Base-by-base conservation (phyloP, 2,329 filamentous ascomycete genomes). In the Colletotrichum gloeosporioides region DNA sequence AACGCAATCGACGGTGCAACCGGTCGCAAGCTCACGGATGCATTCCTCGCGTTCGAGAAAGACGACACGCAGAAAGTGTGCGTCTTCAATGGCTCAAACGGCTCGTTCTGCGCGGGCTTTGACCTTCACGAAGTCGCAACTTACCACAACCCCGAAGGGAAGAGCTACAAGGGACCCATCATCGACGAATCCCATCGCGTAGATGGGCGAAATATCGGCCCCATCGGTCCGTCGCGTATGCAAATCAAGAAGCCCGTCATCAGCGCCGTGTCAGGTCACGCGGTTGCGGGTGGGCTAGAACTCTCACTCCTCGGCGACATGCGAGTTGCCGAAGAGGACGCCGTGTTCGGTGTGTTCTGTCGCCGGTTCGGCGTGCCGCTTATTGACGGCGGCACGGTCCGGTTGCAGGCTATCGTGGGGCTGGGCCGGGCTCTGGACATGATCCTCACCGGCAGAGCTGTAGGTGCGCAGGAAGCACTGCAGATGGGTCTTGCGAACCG, bases 301-400 rank as follows among this genome's bases (percentile, higher is more conserved):
- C 80, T 90, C 10, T 87, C 86, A 59, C 84, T 92, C 0, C 79
- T 92, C 1, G 90, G 84, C 0, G 90, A 92, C 78, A 83, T 92
- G 69, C 86, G 90, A 2, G 84, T 92, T 1, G 88, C 86, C 0
- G 89, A 91, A 73, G 87, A 90, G 70, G 87, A 89, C 57, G 88
- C 88, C 6, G 80, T 90, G 1, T 90, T 92, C 68, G 90, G 90
- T 3, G 87, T 92, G 4, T 92, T 91, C 78, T 91, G 88, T 80
- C 84, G 90, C 3, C 85, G 89, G 4, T 90, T 79, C 13, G 81
- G 81, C 10, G 80, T 82, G 2, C 80, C 80, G 6, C 78, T 82
- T 22, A 80, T 81, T 15, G 90, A 84, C 49, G 83, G 81, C 8
- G 90, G 90, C 2, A 91, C 89, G 0, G 89, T 91, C 0, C 86